Evolutionary conservation across 129 eudicot species (phyloP), one percentile per base, ranked within the genome.

Genomic region (Deinandra increscens): DNA sequence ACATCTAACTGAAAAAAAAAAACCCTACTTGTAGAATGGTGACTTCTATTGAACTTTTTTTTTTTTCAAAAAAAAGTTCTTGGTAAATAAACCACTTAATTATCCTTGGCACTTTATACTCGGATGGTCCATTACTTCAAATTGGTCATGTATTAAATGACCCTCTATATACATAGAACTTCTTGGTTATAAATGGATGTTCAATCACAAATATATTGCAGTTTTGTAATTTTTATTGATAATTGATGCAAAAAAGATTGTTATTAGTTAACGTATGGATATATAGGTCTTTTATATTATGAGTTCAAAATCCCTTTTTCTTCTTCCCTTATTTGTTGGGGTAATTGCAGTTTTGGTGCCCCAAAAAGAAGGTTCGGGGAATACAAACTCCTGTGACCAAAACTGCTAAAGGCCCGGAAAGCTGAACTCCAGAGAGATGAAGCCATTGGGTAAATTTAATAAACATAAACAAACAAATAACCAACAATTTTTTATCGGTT

Each of bases 341-440:
- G 39, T 19, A n/a, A 17, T 49, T 76, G 81, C 89, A 93, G 99
- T 93, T 68, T 93, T 76, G 99, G 92, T 43, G 99, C 99, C 23
- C 99, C 98, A 0, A 93, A 93, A 56, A 79, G 97, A 78, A 87
- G 99, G 67, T 93, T 93, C 70, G 89, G 91, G 84, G 69, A 73
- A 65, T 89, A 89, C 64, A 79, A 78, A 63, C 96, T 63, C 66
- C 87, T 15, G 97, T 89, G 71, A 73, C 81, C 23, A 93, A 87
- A 75, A 75, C 87, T 77, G 97, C 99, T 20, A 93, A 93, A 93
- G 81, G 92, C 95, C 78, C 81, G 99, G 64, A 93, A 93, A 87
- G 95, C 78, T 51, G 88, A 93, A 71, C 59, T 93, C 19, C 77
- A 87, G 79, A 89, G 80, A 77, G 99, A 89, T 48, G 99, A 93